phyloP scores from a whole-genome alignment of 1,284 basidiomycete species.

The Neonothopanus nambi region DNA sequence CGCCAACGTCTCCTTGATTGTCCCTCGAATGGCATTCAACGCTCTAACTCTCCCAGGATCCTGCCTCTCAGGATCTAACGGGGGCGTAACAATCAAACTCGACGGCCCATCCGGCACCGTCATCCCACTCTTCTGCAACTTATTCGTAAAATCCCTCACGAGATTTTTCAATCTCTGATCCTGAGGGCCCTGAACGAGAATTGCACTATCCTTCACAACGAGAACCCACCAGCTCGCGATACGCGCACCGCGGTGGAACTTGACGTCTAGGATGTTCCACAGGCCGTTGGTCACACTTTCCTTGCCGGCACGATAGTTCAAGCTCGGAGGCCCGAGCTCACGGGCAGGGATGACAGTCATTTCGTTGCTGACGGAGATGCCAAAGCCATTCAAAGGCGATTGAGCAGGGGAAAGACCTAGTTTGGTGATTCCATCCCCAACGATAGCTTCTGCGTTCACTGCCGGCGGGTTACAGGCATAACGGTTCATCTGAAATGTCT shows the following conservation, averaged over 20 bases:
- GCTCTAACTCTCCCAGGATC: conserved; percentile 46
- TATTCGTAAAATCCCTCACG: conserved; percentile 50
- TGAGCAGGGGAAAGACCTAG: conserved; percentile 49
- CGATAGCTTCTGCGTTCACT: conserved; percentile 58
- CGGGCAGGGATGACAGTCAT: conserved; percentile 66
- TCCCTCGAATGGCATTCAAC: conserved; percentile 39
- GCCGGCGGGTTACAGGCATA: conserved; percentile 60
- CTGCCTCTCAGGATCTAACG: conserved; percentile 26
- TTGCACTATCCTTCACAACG: conserved; percentile 48
- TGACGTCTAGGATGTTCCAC: conserved; percentile 73
- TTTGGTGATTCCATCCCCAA: conserved; percentile 51
- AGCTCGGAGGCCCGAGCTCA: conserved; percentile 54
- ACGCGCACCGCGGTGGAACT: conserved; percentile 54
- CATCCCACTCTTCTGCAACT: conserved; percentile 58
- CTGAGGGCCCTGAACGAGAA: conserved; percentile 35
- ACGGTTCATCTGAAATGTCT: conserved; percentile 66
- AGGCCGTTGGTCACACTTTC: conserved; percentile 52
- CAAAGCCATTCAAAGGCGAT: conserved; percentile 49
- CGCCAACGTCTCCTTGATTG: conserved; percentile 34
- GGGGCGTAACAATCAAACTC: conserved; percentile 34
- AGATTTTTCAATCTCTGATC: conserved; percentile 44
- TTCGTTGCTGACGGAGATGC: conserved; percentile 49
- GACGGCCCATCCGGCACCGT: conserved; percentile 37
- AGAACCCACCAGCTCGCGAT: conserved; percentile 62
- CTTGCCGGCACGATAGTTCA: conserved; percentile 52